A percentile compares a stretch with the other conserved stretches of the same genome.
Conservation (phyloP, 2,329 filamentous ascomycete species). For the Lachnellula cervina region DNA sequence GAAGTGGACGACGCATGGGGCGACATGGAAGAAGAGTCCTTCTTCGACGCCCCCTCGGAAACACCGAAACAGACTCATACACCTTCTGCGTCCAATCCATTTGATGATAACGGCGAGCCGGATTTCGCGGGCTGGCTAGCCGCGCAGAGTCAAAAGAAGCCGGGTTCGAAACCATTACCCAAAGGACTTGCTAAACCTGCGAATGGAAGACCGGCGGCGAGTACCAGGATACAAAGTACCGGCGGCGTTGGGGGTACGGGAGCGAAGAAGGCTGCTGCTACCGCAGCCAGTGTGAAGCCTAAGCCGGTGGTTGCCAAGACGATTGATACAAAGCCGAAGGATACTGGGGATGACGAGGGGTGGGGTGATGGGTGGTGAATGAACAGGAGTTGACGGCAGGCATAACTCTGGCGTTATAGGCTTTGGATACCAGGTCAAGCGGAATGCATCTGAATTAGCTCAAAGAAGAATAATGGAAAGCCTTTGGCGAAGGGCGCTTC, state of each 20-base stretch:
- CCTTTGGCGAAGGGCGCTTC: too few species aligned
- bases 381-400: background rate
- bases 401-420: background rate
- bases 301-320: constrained; percentile 54
- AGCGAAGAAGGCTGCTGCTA: constrained; percentile 26
- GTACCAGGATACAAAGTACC: constrained; percentile 35
- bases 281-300: constrained; percentile 31
- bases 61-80: constrained; percentile 27
- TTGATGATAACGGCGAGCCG: constrained; percentile 81
- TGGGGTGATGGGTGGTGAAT: constrained; percentile 60
- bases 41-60: constrained; percentile 35
- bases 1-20: constrained; percentile 65
- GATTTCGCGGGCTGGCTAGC: constrained; percentile 96
- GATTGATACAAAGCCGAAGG: constrained; percentile 63
- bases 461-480: too few species aligned
- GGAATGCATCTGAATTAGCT: background rate
- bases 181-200: constrained; percentile 72
- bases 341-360: constrained; percentile 50
- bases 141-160: constrained; percentile 72
- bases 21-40: constrained; percentile 49
- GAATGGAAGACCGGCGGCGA: constrained; percentile 27
- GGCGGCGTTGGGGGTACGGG: constrained; percentile 26
- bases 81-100: constrained; percentile 44
- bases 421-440: background rate
- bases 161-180: constrained; percentile 59